phyloP scores from a whole-genome alignment of 441 rosid species.

The Gossypium davidsonii region DNA sequence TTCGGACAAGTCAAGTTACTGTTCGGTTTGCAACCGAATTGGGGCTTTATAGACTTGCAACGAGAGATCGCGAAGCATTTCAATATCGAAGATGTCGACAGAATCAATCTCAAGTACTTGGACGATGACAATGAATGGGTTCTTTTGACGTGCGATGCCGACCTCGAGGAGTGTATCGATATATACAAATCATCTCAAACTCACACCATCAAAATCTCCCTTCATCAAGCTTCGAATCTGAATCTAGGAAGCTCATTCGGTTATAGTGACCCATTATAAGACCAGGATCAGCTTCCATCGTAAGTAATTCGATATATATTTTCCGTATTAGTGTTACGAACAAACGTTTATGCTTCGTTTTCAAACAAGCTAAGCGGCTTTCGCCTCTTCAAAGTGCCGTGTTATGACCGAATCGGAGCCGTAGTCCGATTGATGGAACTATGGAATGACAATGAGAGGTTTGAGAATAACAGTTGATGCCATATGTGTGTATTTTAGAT shows the following conservation, averaged over 20 bases:
- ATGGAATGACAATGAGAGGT: neutral
- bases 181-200: constrained; percentile 42
- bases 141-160: constrained; percentile 82
- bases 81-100: constrained; percentile 36
- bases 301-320: neutral
- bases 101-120: constrained; percentile 68
- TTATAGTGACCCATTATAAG: constrained; percentile 22
- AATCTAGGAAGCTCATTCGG: constrained; percentile 26
- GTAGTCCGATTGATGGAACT: neutral
- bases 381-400: neutral
- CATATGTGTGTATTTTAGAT: neutral
- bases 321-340: neutral
- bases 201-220: constrained; percentile 50
- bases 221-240: constrained; percentile 37
- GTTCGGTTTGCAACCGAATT: constrained; percentile 55
- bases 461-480: constrained; percentile 13
- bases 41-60: constrained; percentile 51
- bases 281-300: constrained; percentile 5
- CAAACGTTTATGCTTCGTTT: neutral
- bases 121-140: constrained; percentile 92
- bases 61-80: constrained; percentile 67
- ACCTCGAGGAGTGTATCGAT: constrained; percentile 86
- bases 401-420: neutral
- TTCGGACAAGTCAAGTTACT: constrained; percentile 54
- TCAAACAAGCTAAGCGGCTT: too few relatives aligned